These are phyloP conservation scores for Plantago ovata DNA, from an alignment of 257 asterid species.

Conservation along the genomic window DNA sequence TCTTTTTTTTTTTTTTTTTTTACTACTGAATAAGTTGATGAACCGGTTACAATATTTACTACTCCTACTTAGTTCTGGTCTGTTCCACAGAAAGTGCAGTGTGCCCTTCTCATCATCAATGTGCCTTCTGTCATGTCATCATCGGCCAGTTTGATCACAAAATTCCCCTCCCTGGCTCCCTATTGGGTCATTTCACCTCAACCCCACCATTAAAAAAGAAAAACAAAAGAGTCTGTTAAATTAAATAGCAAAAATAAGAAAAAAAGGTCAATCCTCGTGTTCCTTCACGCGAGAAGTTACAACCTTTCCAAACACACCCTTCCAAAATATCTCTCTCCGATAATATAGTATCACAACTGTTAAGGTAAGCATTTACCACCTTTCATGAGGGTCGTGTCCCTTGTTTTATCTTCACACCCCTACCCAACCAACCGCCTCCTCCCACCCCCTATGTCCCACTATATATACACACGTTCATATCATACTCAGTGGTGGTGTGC, in stretches of 20 bases:
- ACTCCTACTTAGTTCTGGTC: slow-evolving; percentile 18
- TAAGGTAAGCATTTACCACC: slow-evolving; percentile 49
- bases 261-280: slow-evolving; percentile 66
- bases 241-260: slow-evolving; percentile 20
- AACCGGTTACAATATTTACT: too few species aligned
- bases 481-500: too few species aligned
- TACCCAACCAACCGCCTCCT: slow-evolving; percentile 9
- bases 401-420: slow-evolving; percentile 36
- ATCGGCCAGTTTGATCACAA: too few species aligned
- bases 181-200: too few species aligned
- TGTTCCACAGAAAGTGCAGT: too few species aligned
- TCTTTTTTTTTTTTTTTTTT: too few species aligned
- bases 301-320: slow-evolving; percentile 39
- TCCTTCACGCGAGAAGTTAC: slow-evolving; percentile 66
- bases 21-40: too few species aligned
- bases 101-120: too few species aligned
- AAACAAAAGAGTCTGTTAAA: too few species aligned
- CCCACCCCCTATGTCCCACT: slow-evolving; percentile 7
- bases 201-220: too few species aligned
- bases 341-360: not conserved
- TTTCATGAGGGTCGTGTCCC: slow-evolving; percentile 70
- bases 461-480: slow-evolving; percentile 1
- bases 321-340: slow-evolving; percentile 19
- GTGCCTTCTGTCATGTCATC: too few species aligned
- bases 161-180: too few species aligned